Evolutionary conservation across 257 asterid species (phyloP).

Genomic region (Scutellaria baicalensis): DNA sequence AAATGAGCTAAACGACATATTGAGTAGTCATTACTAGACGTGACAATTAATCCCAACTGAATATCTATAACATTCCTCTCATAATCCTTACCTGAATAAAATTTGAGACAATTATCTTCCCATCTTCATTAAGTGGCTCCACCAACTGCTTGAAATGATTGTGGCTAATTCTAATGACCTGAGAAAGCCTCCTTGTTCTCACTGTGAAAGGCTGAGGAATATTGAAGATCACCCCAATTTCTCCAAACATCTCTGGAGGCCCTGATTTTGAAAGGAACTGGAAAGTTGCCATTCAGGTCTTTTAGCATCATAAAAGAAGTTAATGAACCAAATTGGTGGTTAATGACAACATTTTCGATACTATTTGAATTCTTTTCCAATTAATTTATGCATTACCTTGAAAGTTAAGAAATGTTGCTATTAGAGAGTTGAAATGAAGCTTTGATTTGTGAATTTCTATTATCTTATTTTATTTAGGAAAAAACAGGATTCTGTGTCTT

Average conservation of each 20-base stretch:
- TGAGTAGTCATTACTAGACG: neutral
- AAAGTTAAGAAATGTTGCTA: neutral
- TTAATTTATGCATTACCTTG: neutral
- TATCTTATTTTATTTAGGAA: neutral
- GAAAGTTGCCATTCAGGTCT: conserved; percentile 13
- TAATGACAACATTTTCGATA: neutral
- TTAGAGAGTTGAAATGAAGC: neutral
- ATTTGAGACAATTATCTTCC: conserved; percentile 55
- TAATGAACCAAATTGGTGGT: neutral
- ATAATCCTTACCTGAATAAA: conserved; percentile 62
- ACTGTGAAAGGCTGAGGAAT: conserved; percentile 90
- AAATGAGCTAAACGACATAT: neutral
- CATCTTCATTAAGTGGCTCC: conserved; percentile 58
- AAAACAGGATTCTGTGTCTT: neutral
- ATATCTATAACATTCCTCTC: neutral
- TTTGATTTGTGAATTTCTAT: neutral
- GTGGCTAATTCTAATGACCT: conserved; percentile 86
- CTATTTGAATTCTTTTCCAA: neutral
- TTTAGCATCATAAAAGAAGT: neutral
- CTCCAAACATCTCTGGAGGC: conserved; percentile 73
- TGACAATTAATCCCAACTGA: neutral
- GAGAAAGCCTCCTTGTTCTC: conserved; percentile 85
- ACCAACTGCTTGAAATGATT: conserved; percentile 86
- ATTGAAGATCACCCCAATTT: conserved; percentile 79
- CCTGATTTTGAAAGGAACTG: conserved; percentile 63